Evolutionary conservation across 2,329 filamentous ascomycete species (phyloP), one percentile per base, ranked within the genome.

Genomic region (Fusarium hainanense): DNA sequence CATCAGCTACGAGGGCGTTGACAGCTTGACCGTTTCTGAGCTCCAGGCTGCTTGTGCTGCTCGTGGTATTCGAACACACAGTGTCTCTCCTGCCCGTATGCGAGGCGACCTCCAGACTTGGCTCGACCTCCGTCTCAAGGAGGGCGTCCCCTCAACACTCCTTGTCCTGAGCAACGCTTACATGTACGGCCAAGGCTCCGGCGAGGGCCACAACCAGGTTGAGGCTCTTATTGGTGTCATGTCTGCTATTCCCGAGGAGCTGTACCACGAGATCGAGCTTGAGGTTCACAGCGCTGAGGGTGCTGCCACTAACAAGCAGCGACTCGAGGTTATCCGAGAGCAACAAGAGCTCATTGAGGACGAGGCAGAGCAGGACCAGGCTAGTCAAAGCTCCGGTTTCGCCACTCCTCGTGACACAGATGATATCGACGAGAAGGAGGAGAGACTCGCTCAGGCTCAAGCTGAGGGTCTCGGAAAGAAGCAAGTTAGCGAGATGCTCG

Each of bases 221-320:
- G 94, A 98, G 72, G 94, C 96, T 1, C 88, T 99, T 50, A 93
- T 94, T 65, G 93, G 94, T 58, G 96, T 99, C 7, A 85, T 99
- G 42, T 97, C 93, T 42, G 94, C 92, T 65, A 98, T 99, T 68
- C 96, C 96, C 5, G 96, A 99, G 81, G 96, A 99, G 81, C 87
- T 99, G 42, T 99, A 97, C 92, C 96, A 99, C 85, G 96, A 99
- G 85, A 98, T 99, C 69, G 96, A 98, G 82, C 91, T 99, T 32
- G 96, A 99, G 83, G 94, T 99, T 12, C 93, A 98, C 86, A 97
- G 91, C 66, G 94, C 95, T 50, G 96, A 99, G 83, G 96, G 96
- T 66, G 95, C 94, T 13, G 96, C 96, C 25, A 99, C 96, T 71
- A 99, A 99, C 88, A 98, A 97, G 87, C 96, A 98, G 85, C 92